A percentile compares a stretch with the other conserved stretches of the same genome.
phyloP scores from a whole-genome alignment of 257 asterid genomes.

The Salvia miltiorrhiza region DNA sequence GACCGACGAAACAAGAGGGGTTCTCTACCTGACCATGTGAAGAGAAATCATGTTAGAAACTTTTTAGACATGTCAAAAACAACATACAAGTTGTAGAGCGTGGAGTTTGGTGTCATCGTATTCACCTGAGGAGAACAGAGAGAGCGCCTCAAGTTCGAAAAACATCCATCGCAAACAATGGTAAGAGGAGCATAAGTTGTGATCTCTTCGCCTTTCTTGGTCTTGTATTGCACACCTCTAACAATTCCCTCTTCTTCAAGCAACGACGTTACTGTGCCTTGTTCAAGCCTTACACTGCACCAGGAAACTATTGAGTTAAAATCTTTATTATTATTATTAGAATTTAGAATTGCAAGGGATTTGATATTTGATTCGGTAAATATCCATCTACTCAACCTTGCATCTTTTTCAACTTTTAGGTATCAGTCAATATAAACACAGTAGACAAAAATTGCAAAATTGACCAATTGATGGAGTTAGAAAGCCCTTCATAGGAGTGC shows the following conservation, averaged over 20 bases:
- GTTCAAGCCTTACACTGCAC: slow-evolving; percentile 64
- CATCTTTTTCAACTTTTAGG: neutral
- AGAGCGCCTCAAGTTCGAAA: slow-evolving; percentile 73
- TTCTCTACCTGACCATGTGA: slow-evolving; percentile 43
- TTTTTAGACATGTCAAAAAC: neutral
- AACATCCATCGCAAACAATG: slow-evolving; percentile 82
- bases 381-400: neutral
- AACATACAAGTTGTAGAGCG: neutral
- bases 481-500: neutral
- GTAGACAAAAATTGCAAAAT: neutral
- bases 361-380: neutral
- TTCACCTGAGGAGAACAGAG: slow-evolving; percentile 75
- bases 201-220: slow-evolving; percentile 54
- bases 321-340: neutral
- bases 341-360: neutral
- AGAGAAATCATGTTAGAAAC: neutral
- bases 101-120: neutral
- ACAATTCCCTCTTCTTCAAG: slow-evolving; percentile 61
- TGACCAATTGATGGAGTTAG: neutral
- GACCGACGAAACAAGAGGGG: slow-evolving; percentile 55
- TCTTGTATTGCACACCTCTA: slow-evolving; percentile 75
- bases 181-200: slow-evolving; percentile 71
- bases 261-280: slow-evolving; percentile 78
- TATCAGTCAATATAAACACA: neutral
- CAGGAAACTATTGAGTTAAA: slow-evolving; percentile 12